phyloP scores from a whole-genome alignment of 768 basidiomycete species.

The Suillus fuscotomentosus region DNA sequence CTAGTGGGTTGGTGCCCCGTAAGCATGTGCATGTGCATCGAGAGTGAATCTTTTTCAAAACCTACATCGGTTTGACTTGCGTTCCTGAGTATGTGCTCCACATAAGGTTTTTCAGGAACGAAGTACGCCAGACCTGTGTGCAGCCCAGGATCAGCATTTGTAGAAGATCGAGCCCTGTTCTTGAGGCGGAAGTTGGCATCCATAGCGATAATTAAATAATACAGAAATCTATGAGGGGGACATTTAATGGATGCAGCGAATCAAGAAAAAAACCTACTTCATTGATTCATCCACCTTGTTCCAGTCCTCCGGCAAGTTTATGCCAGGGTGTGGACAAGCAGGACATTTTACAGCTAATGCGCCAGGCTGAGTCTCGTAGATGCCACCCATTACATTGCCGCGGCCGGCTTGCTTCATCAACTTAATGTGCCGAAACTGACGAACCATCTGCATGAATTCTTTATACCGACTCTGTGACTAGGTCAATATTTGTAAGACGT shows the following conservation, averaged over 20 bases:
- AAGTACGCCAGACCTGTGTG: too few species aligned
- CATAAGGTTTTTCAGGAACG: constrained; percentile 24
- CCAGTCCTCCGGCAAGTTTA: constrained; percentile 9
- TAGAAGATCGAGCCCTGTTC: constrained; percentile 15
- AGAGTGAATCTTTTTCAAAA: not conserved
- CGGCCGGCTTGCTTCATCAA: not conserved
- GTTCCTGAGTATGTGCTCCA: constrained; percentile 19
- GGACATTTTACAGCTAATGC: constrained; percentile 17
- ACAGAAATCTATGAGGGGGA: constrained; percentile 19
- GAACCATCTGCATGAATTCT: too few species aligned
- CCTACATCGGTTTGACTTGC: constrained; percentile 20
- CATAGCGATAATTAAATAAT: constrained; percentile 26
- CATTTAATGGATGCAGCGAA: not conserved
- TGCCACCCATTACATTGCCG: not conserved
- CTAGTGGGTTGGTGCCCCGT: constrained; percentile 14
- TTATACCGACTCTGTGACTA: too few species aligned
- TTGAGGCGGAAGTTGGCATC: constrained; percentile 31
- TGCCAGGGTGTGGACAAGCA: constrained; percentile 8
- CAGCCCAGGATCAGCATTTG: constrained; percentile 15
- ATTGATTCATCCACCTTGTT: constrained; percentile 6
- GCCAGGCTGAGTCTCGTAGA: constrained; percentile 6
- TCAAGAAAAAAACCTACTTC: constrained; percentile 14
- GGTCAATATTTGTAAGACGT: too few species aligned
- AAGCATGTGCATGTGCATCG: too few species aligned
- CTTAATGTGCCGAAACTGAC: too few species aligned